Conservation (phyloP, 108 stramenopile genomes). For the Conticribra guillardii region DNA sequence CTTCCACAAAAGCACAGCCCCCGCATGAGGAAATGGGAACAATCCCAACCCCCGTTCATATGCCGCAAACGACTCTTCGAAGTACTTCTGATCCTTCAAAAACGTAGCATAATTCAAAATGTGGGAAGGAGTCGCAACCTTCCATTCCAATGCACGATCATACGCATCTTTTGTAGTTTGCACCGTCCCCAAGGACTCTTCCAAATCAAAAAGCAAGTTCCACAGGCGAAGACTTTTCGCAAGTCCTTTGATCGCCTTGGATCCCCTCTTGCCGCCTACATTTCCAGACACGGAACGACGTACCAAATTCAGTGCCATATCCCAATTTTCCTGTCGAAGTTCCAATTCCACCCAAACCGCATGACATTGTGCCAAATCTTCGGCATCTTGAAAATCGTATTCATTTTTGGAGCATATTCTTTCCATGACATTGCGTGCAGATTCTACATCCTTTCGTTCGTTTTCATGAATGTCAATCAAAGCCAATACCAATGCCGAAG, state of each 20-base stretch:
- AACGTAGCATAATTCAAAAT: conserved; percentile 94
- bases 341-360: conserved; percentile 96
- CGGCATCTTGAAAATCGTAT: conserved; percentile 75
- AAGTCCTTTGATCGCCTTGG: conserved; percentile 55
- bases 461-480: conserved; percentile 89
- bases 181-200: conserved; percentile 95
- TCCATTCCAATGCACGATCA: conserved; percentile 87
- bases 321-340: conserved; percentile 89
- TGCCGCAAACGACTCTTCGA: conserved; percentile 94
- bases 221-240: conserved; percentile 83
- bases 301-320: conserved; percentile 87
- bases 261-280: conserved; percentile 45
- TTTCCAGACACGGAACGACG: conserved; percentile 59
- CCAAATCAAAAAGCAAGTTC: conserved; percentile 95
- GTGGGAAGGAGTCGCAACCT: conserved; percentile 95
- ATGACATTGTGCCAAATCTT: conserved; percentile 93
- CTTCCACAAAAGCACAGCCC: conserved; percentile 88
- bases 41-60: conserved; percentile 90
- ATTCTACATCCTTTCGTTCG: conserved; percentile 60
- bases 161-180: conserved; percentile 96
- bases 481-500: conserved; percentile 77
- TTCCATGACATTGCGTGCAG: conserved; percentile 84
- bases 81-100: conserved; percentile 93
- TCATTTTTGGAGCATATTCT: conserved; percentile 65
- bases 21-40: conserved; percentile 92